Conservation (phyloP, 2,329 filamentous ascomycete species). For the Leptographium flavum region DNA sequence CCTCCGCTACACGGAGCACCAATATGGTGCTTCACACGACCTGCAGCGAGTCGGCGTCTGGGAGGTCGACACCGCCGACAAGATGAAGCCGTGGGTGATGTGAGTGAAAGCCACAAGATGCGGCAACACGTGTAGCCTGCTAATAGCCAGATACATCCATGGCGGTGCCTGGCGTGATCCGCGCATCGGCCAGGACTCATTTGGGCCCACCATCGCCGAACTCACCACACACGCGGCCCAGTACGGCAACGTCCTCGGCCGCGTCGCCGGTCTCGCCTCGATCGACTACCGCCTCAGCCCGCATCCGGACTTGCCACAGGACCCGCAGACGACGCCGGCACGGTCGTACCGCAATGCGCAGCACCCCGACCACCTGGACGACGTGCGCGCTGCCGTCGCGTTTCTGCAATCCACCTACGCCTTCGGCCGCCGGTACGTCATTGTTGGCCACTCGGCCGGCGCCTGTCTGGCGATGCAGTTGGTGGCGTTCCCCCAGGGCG, state of each 20-base stretch:
- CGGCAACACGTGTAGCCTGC: too few relatives aligned
- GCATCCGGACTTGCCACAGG: background rate
- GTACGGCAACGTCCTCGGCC: background rate
- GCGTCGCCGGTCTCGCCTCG: background rate
- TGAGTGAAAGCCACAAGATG: background rate
- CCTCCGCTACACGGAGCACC: background rate
- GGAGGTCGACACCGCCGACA: background rate
- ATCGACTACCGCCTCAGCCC: background rate
- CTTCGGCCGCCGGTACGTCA: background rate
- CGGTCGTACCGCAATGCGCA: background rate
- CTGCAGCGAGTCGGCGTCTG: background rate
- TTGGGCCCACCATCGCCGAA: background rate
- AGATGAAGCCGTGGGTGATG: constrained; percentile 1
- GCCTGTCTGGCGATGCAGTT: constrained; percentile 1
- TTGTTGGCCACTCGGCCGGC: background rate
- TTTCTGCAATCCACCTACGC: background rate
- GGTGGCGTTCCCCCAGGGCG: background rate
- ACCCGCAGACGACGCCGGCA: background rate
- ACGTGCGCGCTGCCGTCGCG: background rate
- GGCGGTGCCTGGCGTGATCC: constrained; percentile 1
- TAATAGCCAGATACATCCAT: background rate
- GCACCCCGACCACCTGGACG: constrained; percentile 1
- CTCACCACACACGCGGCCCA: background rate
- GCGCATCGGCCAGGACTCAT: background rate
- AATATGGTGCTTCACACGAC: background rate